Percentiles rank a stretch among this genome's conserved stretches.
phyloP scores from a whole-genome alignment of 2,329 filamentous ascomycete genomes.

The Diaporthe sp. region DNA sequence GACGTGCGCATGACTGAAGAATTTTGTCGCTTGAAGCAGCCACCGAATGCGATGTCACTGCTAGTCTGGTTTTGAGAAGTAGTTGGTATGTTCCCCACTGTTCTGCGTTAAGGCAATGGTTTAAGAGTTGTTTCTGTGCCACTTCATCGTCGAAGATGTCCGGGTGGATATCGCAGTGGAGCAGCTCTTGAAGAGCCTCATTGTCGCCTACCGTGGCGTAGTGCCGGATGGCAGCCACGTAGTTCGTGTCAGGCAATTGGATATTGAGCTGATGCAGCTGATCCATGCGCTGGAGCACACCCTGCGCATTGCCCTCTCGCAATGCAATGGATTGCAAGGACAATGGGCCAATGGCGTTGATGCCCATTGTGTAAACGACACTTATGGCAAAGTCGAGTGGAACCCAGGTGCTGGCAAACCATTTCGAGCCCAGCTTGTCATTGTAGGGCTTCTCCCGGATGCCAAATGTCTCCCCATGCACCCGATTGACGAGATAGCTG shows the following conservation, averaged over 20 bases:
- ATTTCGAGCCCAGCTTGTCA: constrained; percentile 79
- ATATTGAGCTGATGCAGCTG: constrained; percentile 73
- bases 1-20: constrained; percentile 43
- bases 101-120: constrained; percentile 46
- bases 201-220: constrained; percentile 70
- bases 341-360: constrained; percentile 78
- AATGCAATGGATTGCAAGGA: constrained; percentile 82
- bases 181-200: constrained; percentile 55
- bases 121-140: constrained; percentile 52
- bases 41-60: constrained; percentile 44
- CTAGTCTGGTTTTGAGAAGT: constrained; percentile 55
- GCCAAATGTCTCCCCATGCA: constrained; percentile 51
- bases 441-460: constrained; percentile 62
- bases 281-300: constrained; percentile 68
- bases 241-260: constrained; percentile 69
- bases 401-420: constrained; percentile 80
- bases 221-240: constrained; percentile 71
- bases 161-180: constrained; percentile 63
- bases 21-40: constrained; percentile 47
- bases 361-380: constrained; percentile 75
- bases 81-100: constrained; percentile 56
- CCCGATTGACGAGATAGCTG: constrained; percentile 49
- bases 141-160: constrained; percentile 63
- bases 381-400: constrained; percentile 78
- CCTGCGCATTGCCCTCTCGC: constrained; percentile 66